Evolutionary conservation across 805 yeast genomes (phyloP).

Genomic region (Wickerhamiella sorbophila): DNA sequence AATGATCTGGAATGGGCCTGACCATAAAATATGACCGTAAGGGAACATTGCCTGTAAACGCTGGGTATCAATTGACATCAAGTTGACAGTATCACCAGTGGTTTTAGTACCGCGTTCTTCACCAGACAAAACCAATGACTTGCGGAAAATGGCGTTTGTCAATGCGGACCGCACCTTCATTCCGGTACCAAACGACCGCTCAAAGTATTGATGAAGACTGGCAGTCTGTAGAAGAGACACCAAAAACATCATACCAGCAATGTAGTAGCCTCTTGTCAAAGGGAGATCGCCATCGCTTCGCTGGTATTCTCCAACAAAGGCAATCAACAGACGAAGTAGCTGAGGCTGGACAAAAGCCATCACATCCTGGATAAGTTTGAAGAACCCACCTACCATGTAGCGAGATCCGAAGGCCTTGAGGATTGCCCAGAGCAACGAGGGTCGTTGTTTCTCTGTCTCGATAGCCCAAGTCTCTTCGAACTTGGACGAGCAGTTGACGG

Average conservation of each 20-base stretch:
- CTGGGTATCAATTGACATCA: conserved; percentile 89
- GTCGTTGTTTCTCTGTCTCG: conserved; percentile 30
- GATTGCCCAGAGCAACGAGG: conserved; percentile 48
- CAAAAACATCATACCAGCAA: conserved; percentile 50
- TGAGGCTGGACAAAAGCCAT: conserved; percentile 84
- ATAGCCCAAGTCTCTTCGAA: conserved; percentile 48
- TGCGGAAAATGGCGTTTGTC: conserved; percentile 53
- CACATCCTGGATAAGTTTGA: conserved; percentile 61
- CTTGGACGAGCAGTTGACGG: conserved; percentile 37
- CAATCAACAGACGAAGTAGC: conserved; percentile 50
- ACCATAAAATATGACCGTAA: conserved; percentile 70
- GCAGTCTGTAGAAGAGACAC: conserved; percentile 47
- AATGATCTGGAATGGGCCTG: conserved; percentile 79
- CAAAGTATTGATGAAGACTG: conserved; percentile 52
- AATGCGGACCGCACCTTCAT: conserved; percentile 46
- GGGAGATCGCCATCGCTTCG: conserved; percentile 22
- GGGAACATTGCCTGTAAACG: conserved; percentile 73
- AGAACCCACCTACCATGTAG: conserved; percentile 56
- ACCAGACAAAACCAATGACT: conserved; percentile 53
- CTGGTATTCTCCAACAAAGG: conserved; percentile 38
- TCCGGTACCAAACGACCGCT: conserved; percentile 39
- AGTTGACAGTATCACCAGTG: conserved; percentile 86
- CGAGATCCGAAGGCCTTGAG: conserved; percentile 58
- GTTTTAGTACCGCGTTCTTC: conserved; percentile 50
- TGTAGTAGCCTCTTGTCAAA: conserved; percentile 42